Evolutionary conservation across 1,139 yeast species (phyloP), one percentile per base, ranked within the genome.

Genomic region (Candida sanyaensis): DNA sequence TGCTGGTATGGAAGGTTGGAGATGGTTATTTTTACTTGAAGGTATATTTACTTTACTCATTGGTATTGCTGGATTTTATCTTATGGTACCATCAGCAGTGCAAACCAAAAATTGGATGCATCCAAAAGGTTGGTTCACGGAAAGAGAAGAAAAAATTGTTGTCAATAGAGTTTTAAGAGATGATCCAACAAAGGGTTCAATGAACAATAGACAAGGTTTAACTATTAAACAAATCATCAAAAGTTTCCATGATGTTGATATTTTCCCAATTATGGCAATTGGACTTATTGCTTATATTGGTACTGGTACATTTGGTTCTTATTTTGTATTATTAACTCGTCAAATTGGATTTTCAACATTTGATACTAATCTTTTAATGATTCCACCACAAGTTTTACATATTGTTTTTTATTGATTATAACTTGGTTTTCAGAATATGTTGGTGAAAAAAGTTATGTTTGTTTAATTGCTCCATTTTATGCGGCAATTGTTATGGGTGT

Each of bases 21-120:
- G 78, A 54, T 84, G 85, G 84, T 64, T 86, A 24, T 86, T 85
- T 57, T 59, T 86, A 27, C 66, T 86, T 45, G 91, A 85, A 59
- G 91, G 91, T 1, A 48, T 76, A 2, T 59, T 83, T 46, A 83
- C 90, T 1, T 63, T 85, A 6, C 27, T 61, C 2, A 73, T 86
- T 57, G 91, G 90, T 0, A 44, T 84, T 36, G 59, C 68, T 17
- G 69, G 84, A 1, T 77, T 67, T 48, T 81, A 77, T 59, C 64
- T 75, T 50, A 83, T 86, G 87, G 86, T 83, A 30, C 81, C 86
- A 2, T 75, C 81, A 6, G 79, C 77, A 0, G 78, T 73, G 1
- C 81, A 80, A 53, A 83, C 88, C 11, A 79, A 77, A 52, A 64
- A 64, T n/a, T 73, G 78, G 74, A 72, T 70, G 50, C 68, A 78